These are phyloP conservation scores for Plenodomus biglobosus DNA, from an alignment of 2,329 filamentous ascomycete genomes.

Conservation along the genomic window DNA sequence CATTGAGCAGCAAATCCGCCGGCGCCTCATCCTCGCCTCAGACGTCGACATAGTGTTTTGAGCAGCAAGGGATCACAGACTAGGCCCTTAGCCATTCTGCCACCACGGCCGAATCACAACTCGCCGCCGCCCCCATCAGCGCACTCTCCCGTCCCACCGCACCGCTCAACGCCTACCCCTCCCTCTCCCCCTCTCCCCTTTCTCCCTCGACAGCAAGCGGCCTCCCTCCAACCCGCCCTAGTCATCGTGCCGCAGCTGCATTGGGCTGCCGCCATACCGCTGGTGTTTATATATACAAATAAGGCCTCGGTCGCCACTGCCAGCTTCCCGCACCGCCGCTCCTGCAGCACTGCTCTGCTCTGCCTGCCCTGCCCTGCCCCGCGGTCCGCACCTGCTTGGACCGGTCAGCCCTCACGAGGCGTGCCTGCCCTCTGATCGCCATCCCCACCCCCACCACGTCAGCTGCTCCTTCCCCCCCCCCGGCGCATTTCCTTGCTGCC, in stretches of 20 bases:
- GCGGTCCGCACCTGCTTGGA: background rate
- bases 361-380: too few relatives aligned
- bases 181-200: slow-evolving; percentile 10
- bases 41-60: slow-evolving; percentile 1
- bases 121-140: slow-evolving; percentile 14
- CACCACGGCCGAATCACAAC: slow-evolving; percentile 28
- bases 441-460: background rate
- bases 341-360: too few relatives aligned
- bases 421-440: too few relatives aligned
- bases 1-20: background rate
- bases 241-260: slow-evolving; percentile 1
- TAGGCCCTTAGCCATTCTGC: slow-evolving; percentile 13
- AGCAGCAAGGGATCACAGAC: slow-evolving; percentile 1
- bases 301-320: background rate
- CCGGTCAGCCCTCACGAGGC: slow-evolving; percentile 16
- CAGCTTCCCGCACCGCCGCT: background rate
- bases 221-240: slow-evolving; percentile 1
- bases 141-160: too few relatives aligned
- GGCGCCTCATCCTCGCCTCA: background rate
- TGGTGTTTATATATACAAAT: slow-evolving; percentile 12
- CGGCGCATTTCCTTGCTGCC: background rate
- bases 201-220: slow-evolving; percentile 1
- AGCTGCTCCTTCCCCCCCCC: background rate
- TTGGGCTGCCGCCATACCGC: background rate
- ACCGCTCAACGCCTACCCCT: background rate